Evolutionary conservation across 2,329 filamentous ascomycete species (phyloP).

Genomic region (Claviceps monticola): DNA sequence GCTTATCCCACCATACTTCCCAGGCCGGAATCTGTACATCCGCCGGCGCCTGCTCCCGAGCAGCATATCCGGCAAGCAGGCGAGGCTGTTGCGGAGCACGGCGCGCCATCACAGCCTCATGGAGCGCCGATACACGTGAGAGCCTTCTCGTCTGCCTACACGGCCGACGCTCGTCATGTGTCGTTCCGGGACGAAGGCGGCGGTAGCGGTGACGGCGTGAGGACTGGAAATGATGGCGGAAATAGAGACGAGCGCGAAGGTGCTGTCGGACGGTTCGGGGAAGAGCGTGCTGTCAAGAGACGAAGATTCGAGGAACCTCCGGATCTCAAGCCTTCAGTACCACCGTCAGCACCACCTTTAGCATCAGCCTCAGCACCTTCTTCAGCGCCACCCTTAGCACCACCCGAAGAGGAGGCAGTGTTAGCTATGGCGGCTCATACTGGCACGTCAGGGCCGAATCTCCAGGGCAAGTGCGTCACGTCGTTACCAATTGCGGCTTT

Average conservation of each 20-base stretch:
- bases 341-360: slow-evolving; percentile 10
- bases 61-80: background rate
- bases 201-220: background rate
- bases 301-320: slow-evolving; percentile 22
- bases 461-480: slow-evolving; percentile 27
- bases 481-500: background rate
- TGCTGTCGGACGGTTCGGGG: slow-evolving; percentile 14
- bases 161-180: background rate
- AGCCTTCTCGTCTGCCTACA: background rate
- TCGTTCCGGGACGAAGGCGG: slow-evolving; percentile 3
- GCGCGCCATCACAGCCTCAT: background rate
- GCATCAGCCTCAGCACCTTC: no score
- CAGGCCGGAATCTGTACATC: background rate
- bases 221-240: background rate
- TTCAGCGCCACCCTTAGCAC: slow-evolving; percentile 4
- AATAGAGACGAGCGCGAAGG: slow-evolving; percentile 3
- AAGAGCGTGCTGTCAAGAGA: slow-evolving; percentile 27
- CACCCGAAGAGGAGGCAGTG: slow-evolving; percentile 34
- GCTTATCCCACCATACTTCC: background rate
- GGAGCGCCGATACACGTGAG: background rate
- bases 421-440: slow-evolving; percentile 33
- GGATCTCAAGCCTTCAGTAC: slow-evolving; percentile 15
- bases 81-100: background rate
- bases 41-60: background rate
- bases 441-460: slow-evolving; percentile 23